phyloP scores from a whole-genome alignment of 106 monocot genomes.

The Vanilla planifolia region DNA sequence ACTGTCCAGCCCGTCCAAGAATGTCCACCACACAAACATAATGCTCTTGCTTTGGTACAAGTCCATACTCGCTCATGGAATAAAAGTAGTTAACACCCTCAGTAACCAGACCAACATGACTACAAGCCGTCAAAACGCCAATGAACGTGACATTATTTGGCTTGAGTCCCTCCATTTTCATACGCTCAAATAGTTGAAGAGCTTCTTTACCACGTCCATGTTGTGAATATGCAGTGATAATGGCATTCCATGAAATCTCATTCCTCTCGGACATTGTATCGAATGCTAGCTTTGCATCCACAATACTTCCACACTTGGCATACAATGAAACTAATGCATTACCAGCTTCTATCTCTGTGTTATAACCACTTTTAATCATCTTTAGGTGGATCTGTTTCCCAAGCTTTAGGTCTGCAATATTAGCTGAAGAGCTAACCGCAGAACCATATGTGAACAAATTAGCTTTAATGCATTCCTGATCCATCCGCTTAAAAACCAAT shows the following conservation, averaged over 20 bases:
- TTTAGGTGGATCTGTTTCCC: slow-evolving; percentile 75
- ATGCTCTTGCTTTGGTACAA: slow-evolving; percentile 56
- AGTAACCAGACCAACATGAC: slow-evolving; percentile 69
- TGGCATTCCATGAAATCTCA: slow-evolving; percentile 80
- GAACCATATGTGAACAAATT: slow-evolving; percentile 74
- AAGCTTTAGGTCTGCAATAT: slow-evolving; percentile 62
- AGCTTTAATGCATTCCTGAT: slow-evolving; percentile 27
- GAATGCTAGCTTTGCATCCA: slow-evolving; percentile 52
- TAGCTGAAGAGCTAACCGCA: slow-evolving; percentile 51
- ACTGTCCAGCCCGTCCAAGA: slow-evolving; percentile 68
- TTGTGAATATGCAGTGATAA: slow-evolving; percentile 78
- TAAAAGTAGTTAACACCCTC: slow-evolving; percentile 62
- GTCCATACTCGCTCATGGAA: slow-evolving; percentile 42
- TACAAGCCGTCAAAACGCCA: slow-evolving; percentile 74
- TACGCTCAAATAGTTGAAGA: slow-evolving; percentile 57
- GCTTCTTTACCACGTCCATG: slow-evolving; percentile 63
- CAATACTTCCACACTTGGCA: slow-evolving; percentile 72
- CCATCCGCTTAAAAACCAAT: slow-evolving; percentile 52
- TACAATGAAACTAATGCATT: slow-evolving; percentile 77
- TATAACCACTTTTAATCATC: slow-evolving; percentile 64
- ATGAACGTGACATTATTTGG: slow-evolving; percentile 75
- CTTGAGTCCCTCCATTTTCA: slow-evolving; percentile 41
- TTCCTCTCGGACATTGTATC: slow-evolving; percentile 47
- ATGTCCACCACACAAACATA: slow-evolving; percentile 81
- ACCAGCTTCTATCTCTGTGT: slow-evolving; percentile 45